A percentile compares a stretch with the other conserved stretches of the same genome.
Evolutionary conservation across 805 yeast genomes (phyloP).

Genomic region (Monosporozyma solicola): DNA sequence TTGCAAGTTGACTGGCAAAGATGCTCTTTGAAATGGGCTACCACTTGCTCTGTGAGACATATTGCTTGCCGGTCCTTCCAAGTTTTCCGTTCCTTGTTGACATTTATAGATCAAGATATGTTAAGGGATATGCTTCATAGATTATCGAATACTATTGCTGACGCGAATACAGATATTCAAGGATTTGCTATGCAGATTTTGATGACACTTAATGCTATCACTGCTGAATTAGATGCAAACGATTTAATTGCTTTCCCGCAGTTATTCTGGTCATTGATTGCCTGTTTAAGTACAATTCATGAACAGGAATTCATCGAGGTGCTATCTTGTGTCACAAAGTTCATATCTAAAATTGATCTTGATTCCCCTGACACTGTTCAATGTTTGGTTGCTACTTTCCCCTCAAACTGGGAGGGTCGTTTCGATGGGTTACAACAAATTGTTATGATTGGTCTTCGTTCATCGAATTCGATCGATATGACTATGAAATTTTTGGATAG

Average conservation of each 20-base stretch:
- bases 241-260: slow-evolving; percentile 84
- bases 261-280: slow-evolving; percentile 90
- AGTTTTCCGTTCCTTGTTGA: slow-evolving; percentile 73
- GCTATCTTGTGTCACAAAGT: slow-evolving; percentile 69
- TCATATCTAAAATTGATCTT: slow-evolving; percentile 77
- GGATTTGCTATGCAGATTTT: slow-evolving; percentile 95
- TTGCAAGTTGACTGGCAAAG: slow-evolving; percentile 81
- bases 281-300: slow-evolving; percentile 80
- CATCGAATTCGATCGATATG: slow-evolving; percentile 70
- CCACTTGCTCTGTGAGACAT: slow-evolving; percentile 94
- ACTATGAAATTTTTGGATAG: slow-evolving; percentile 66
- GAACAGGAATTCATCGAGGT: slow-evolving; percentile 91
- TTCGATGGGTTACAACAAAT: slow-evolving; percentile 82
- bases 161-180: slow-evolving; percentile 80
- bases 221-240: slow-evolving; percentile 73
- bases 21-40: slow-evolving; percentile 84
- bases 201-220: slow-evolving; percentile 90
- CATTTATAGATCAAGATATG: slow-evolving; percentile 79
- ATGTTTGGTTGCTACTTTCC: slow-evolving; percentile 77
- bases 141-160: slow-evolving; percentile 85
- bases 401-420: slow-evolving; percentile 91
- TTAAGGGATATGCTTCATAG: slow-evolving; percentile 89
- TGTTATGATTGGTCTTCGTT: slow-evolving; percentile 74
- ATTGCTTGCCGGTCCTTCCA: slow-evolving; percentile 96
- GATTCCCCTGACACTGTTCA: slow-evolving; percentile 80